Percentiles rank a stretch among this genome's conserved stretches.
Conservation (phyloP, 768 basidiomycete genomes). For the Sarcodon aspratus region DNA sequence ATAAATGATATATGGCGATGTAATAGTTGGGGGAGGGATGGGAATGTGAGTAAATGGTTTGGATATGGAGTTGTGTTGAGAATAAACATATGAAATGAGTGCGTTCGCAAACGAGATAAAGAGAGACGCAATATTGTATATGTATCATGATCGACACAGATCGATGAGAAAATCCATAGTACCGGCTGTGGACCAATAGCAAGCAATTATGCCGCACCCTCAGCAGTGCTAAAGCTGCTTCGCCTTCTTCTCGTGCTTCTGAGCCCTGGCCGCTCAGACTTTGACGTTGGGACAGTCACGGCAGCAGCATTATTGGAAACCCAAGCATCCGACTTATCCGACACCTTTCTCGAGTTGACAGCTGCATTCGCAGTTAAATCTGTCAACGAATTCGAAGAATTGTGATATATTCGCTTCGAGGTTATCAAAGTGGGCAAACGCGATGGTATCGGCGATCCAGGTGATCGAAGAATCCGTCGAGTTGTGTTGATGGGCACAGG, state of each 20-base stretch:
- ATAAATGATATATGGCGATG: no score
- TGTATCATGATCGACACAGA: no score
- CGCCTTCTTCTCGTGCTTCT: conserved; percentile 64
- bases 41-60: no score
- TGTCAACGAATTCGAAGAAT: conserved; percentile 23
- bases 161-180: conserved; percentile 1
- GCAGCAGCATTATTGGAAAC: conserved; percentile 61
- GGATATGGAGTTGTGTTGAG: no score
- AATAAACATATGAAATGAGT: no score
- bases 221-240: conserved; percentile 82
- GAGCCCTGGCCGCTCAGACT: conserved; percentile 63
- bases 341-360: conserved; percentile 24
- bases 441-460: conserved; percentile 52
- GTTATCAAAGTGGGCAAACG: conserved; percentile 67
- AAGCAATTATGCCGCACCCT: conserved; percentile 56
- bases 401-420: conserved; percentile 38
- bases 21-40: no score
- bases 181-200: no score
- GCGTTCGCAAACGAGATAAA: no score
- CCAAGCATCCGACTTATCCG: conserved; percentile 48
- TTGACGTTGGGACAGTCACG: conserved; percentile 63
- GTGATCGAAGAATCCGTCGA: background rate
- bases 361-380: conserved; percentile 26
- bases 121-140: background rate
- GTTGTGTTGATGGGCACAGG: conserved; percentile 15